phyloP scores from a whole-genome alignment of 148 eudicot genomes.

The Bassia scoparia region DNA sequence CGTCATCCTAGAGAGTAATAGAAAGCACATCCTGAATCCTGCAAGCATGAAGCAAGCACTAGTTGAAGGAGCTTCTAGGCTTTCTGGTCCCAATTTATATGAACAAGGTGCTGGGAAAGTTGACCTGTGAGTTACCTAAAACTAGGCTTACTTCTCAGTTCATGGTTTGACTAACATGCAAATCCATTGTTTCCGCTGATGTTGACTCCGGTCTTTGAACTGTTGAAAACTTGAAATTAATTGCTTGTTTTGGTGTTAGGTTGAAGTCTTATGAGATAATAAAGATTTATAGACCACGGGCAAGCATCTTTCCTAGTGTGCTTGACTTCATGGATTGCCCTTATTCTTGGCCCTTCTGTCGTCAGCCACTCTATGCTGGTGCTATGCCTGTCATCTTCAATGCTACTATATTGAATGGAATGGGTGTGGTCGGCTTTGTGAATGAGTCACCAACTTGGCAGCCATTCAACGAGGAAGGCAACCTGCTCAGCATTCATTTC shows the following conservation, averaged over 20 bases:
- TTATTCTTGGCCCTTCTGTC: slow-evolving; percentile 97
- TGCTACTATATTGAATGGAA: slow-evolving; percentile 88
- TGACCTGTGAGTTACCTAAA: slow-evolving; percentile 67
- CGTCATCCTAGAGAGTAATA: slow-evolving; percentile 65
- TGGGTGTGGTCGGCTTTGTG: slow-evolving; percentile 90
- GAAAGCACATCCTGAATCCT: slow-evolving; percentile 77
- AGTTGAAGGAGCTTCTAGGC: slow-evolving; percentile 96
- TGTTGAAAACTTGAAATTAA: slow-evolving; percentile 3
- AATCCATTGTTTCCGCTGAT: background rate
- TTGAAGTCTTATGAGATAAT: slow-evolving; percentile 86
- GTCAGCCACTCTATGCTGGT: slow-evolving; percentile 95
- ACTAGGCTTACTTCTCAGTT: background rate
- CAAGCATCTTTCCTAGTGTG: slow-evolving; percentile 78
- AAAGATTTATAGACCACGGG: slow-evolving; percentile 79
- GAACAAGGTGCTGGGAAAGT: slow-evolving; percentile 99
- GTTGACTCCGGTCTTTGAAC: slow-evolving; percentile 1
- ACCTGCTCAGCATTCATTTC: slow-evolving; percentile 79
- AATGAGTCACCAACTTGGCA: slow-evolving; percentile 78
- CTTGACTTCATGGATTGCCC: slow-evolving; percentile 93
- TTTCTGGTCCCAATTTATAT: slow-evolving; percentile 92
- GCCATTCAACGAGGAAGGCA: slow-evolving; percentile 84
- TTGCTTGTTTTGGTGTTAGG: slow-evolving; percentile 44
- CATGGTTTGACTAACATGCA: background rate
- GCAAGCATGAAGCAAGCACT: slow-evolving; percentile 99
- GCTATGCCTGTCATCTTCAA: slow-evolving; percentile 97